A percentile compares a stretch with the other conserved stretches of the same genome.
These are phyloP conservation scores for Lachancea dasiensis DNA, from an alignment of 805 yeast genomes.

Conservation along the genomic window DNA sequence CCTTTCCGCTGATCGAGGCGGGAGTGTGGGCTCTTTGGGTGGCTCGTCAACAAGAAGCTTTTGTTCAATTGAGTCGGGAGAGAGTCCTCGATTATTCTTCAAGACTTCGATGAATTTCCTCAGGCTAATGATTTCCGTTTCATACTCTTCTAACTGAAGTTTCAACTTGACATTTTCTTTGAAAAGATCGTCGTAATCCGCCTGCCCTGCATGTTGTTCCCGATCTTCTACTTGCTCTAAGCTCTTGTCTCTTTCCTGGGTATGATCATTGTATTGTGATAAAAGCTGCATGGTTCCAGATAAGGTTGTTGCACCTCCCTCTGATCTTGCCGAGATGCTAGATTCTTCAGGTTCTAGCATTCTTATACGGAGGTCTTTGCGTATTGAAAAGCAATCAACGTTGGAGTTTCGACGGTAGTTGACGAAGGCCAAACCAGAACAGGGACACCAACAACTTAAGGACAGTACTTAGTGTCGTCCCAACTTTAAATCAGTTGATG, in stretches of 20 bases:
- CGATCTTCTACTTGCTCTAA: constrained; percentile 26
- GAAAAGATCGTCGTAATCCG: constrained; percentile 27
- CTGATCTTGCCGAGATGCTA: too few relatives aligned
- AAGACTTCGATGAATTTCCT: constrained; percentile 15
- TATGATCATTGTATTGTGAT: constrained; percentile 28
- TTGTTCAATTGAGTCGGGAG: constrained; percentile 10
- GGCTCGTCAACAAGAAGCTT: constrained; percentile 9
- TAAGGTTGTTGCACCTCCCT: background rate
- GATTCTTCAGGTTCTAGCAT: too few relatives aligned
- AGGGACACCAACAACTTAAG: too few relatives aligned
- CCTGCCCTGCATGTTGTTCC: constrained; percentile 8
- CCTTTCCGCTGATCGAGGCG: constrained; percentile 39
- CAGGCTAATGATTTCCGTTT: constrained; percentile 21
- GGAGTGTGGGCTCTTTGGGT: constrained; percentile 20
- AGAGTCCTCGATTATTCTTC: constrained; percentile 9
- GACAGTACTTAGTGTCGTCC: too few relatives aligned
- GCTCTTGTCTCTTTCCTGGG: constrained; percentile 24
- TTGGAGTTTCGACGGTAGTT: too few relatives aligned
- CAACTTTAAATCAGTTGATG: too few relatives aligned
- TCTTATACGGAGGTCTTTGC: too few relatives aligned
- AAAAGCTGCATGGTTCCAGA: constrained; percentile 22
- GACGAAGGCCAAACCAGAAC: too few relatives aligned
- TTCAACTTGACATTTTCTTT: constrained; percentile 29
- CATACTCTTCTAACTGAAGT: constrained; percentile 23
- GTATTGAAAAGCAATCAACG: too few relatives aligned